phyloP scores from a whole-genome alignment of 2,329 filamentous ascomycete genomes.

The Ophiostoma sp. region DNA sequence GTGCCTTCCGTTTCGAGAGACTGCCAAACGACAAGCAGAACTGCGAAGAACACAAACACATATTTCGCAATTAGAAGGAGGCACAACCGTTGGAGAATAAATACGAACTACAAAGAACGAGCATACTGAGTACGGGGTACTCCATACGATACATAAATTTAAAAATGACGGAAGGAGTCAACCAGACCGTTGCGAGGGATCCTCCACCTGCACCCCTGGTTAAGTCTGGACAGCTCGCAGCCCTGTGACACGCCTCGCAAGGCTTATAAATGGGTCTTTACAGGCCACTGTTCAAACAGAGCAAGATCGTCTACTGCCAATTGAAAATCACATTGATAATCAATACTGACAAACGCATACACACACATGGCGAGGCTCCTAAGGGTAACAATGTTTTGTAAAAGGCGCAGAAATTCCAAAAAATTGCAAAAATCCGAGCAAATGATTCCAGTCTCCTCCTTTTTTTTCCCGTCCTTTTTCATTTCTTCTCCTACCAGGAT shows the following conservation, averaged over 20 bases:
- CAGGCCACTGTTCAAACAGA: not conserved
- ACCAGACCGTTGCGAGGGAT: not conserved
- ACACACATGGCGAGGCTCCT: not conserved
- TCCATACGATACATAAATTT: not conserved
- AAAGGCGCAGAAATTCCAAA: not conserved
- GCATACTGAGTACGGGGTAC: no score
- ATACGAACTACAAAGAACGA: not conserved
- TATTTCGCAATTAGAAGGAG: not conserved
- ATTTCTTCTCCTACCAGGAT: not conserved
- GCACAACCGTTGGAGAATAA: not conserved
- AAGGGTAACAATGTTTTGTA: not conserved
- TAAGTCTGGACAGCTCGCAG: not conserved
- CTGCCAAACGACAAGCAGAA: not conserved
- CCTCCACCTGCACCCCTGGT: not conserved
- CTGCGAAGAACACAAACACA: not conserved
- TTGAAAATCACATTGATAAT: not conserved
- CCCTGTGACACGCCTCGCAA: not conserved
- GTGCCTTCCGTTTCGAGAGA: not conserved
- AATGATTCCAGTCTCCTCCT: not conserved
- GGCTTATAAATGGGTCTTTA: constrained; percentile 1
- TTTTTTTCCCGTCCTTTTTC: not conserved
- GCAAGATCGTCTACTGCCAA: not conserved
- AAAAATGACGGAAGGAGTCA: not conserved
- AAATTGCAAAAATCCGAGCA: not conserved
- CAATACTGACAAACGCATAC: not conserved